These are phyloP conservation scores for Penicillium italicum DNA, from an alignment of 2,329 filamentous ascomycete genomes.

Conservation along the genomic window DNA sequence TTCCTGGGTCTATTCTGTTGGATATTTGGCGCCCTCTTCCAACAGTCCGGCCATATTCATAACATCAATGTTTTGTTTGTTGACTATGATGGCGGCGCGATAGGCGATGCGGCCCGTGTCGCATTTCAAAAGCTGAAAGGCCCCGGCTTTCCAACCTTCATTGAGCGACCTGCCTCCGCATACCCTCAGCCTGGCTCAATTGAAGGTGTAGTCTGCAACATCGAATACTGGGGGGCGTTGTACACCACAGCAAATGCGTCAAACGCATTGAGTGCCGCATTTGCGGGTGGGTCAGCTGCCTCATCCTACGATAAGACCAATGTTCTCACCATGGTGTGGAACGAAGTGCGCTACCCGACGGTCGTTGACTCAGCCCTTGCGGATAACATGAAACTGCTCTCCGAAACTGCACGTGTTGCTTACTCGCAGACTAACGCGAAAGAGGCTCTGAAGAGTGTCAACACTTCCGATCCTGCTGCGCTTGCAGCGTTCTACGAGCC, in stretches of 20 bases:
- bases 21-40: slow-evolving; percentile 39
- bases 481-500: slow-evolving; percentile 40
- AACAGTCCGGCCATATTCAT: slow-evolving; percentile 31
- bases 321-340: slow-evolving; percentile 45
- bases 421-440: slow-evolving; percentile 38
- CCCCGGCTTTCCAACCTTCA: slow-evolving; percentile 31
- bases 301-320: slow-evolving; percentile 35
- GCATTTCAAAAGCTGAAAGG: slow-evolving; percentile 33
- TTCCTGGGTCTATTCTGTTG: slow-evolving; percentile 39
- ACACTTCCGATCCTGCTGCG: slow-evolving; percentile 28
- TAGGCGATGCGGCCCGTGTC: slow-evolving; percentile 32
- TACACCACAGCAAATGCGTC: slow-evolving; percentile 38
- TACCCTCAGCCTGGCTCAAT: slow-evolving; percentile 24
- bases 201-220: slow-evolving; percentile 30
- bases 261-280: slow-evolving; percentile 33
- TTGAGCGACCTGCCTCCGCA: slow-evolving; percentile 15
- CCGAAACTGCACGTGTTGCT: slow-evolving; percentile 31
- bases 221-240: slow-evolving; percentile 38
- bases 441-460: slow-evolving; percentile 22
- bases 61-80: slow-evolving; percentile 37
- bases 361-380: slow-evolving; percentile 36
- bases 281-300: slow-evolving; percentile 33
- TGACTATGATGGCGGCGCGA: slow-evolving; percentile 39
- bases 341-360: slow-evolving; percentile 45
- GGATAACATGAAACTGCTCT: slow-evolving; percentile 32